A percentile compares a stretch with the other conserved stretches of the same genome.
These are phyloP conservation scores for Fagopyrum esculentum DNA, from an alignment of 148 eudicot genomes.

Conservation along the genomic window DNA sequence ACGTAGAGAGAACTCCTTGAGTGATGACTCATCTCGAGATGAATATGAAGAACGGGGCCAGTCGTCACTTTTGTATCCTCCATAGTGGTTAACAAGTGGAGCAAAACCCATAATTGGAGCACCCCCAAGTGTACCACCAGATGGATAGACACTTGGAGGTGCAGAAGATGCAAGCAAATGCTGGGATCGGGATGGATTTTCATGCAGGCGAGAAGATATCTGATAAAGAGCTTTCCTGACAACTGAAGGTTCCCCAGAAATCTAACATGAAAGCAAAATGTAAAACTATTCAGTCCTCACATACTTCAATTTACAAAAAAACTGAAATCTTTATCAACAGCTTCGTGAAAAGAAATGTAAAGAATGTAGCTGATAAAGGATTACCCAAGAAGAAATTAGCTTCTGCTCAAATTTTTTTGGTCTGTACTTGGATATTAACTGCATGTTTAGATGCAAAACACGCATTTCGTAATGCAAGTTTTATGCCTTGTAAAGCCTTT, in stretches of 20 bases:
- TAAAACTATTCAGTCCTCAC: background rate
- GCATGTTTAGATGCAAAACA: too few species aligned
- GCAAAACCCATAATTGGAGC: slow-evolving; percentile 70
- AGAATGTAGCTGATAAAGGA: background rate
- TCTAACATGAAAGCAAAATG: slow-evolving; percentile 25
- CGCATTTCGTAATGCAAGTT: too few species aligned
- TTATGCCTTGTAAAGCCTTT: too few species aligned
- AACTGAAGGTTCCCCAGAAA: slow-evolving; percentile 68
- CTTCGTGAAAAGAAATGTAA: background rate
- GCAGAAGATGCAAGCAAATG: slow-evolving; percentile 69
- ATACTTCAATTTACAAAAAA: background rate
- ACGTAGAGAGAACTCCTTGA: slow-evolving; percentile 78
- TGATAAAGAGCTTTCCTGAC: slow-evolving; percentile 78
- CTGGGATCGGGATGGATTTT: slow-evolving; percentile 92
- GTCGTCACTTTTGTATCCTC: slow-evolving; percentile 72
- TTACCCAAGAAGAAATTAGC: background rate
- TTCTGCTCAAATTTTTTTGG: slow-evolving; percentile 4
- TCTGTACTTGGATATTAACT: background rate
- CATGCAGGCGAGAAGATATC: slow-evolving; percentile 84
- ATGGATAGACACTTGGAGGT: slow-evolving; percentile 45
- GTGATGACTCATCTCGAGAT: slow-evolving; percentile 54
- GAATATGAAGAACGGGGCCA: slow-evolving; percentile 66
- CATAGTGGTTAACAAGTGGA: slow-evolving; percentile 62
- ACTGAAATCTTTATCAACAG: background rate
- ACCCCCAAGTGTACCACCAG: slow-evolving; percentile 63